phyloP scores from a whole-genome alignment of 2,329 filamentous ascomycete genomes.

The Alternaria dauci region DNA sequence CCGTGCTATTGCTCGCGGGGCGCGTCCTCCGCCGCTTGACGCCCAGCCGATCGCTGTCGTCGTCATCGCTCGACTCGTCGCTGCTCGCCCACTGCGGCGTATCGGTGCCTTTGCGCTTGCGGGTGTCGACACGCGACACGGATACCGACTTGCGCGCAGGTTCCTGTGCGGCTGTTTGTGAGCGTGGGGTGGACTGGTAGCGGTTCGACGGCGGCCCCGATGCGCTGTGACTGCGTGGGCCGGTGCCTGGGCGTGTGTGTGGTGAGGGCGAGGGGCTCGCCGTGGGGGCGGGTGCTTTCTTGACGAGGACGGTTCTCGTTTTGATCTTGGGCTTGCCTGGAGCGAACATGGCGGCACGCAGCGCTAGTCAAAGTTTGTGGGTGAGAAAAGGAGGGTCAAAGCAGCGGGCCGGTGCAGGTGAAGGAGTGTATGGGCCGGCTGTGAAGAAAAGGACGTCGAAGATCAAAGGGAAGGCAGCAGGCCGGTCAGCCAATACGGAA shows the following conservation, averaged over 20 bases:
- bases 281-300: constrained; percentile 32
- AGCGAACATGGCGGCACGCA: constrained; percentile 36
- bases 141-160: constrained; percentile 36
- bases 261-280: constrained; percentile 20
- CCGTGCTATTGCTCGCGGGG: constrained; percentile 48
- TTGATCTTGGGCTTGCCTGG: constrained; percentile 46
- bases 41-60: constrained; percentile 38
- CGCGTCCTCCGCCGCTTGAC: constrained; percentile 42
- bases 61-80: constrained; percentile 42
- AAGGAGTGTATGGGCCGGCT: constrained; percentile 25
- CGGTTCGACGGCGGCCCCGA: constrained; percentile 36
- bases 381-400: not conserved
- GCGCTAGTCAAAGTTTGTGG: constrained; percentile 12
- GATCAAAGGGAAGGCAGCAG: constrained; percentile 22
- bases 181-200: constrained; percentile 34
- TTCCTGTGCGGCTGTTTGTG: constrained; percentile 27
- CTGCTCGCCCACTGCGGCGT: constrained; percentile 48
- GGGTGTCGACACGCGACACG: constrained; percentile 36
- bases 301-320: constrained; percentile 43
- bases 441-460: constrained; percentile 18
- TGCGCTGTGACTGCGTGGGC: constrained; percentile 23
- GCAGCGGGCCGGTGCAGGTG: constrained; percentile 16
- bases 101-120: constrained; percentile 47
- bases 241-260: constrained; percentile 16
- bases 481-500: constrained; percentile 26